These are phyloP conservation scores for Smittium mucronatum DNA, from an alignment of 371 early-diverging fungal species.

Conservation along the genomic window DNA sequence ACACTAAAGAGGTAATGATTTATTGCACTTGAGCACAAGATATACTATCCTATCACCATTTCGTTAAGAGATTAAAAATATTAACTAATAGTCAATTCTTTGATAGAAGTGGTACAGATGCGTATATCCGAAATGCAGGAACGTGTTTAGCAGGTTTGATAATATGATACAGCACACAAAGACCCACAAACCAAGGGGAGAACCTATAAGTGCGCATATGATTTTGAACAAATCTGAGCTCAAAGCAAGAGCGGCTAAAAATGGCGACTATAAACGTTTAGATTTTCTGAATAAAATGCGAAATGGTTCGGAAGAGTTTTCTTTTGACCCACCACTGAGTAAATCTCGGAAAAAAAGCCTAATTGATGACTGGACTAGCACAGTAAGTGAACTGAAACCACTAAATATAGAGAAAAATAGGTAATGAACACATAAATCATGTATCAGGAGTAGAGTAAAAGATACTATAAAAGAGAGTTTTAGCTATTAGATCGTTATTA, in stretches of 20 bases:
- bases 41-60: background rate
- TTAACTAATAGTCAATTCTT: conserved; percentile 72
- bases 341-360: background rate
- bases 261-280: background rate
- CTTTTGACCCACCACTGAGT: too few species aligned
- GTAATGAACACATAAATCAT: too few species aligned
- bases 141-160: conserved; percentile 75
- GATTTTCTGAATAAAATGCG: background rate
- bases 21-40: background rate
- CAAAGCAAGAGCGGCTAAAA: background rate
- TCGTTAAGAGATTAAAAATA: conserved; percentile 36
- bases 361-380: background rate
- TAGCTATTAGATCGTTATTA: background rate
- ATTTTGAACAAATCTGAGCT: conserved; percentile 6
- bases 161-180: conserved; percentile 86
- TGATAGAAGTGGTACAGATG: conserved; percentile 86
- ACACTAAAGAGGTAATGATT: conserved; percentile 11
- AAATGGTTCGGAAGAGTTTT: background rate
- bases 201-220: background rate
- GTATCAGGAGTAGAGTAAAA: too few species aligned
- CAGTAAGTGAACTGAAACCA: background rate
- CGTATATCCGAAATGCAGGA: conserved; percentile 58
- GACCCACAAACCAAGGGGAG: conserved; percentile 40
- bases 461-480: background rate
- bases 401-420: background rate